Conservation (phyloP, 176 grass and related monocot genomes). For the Phyllostachys edulis region DNA sequence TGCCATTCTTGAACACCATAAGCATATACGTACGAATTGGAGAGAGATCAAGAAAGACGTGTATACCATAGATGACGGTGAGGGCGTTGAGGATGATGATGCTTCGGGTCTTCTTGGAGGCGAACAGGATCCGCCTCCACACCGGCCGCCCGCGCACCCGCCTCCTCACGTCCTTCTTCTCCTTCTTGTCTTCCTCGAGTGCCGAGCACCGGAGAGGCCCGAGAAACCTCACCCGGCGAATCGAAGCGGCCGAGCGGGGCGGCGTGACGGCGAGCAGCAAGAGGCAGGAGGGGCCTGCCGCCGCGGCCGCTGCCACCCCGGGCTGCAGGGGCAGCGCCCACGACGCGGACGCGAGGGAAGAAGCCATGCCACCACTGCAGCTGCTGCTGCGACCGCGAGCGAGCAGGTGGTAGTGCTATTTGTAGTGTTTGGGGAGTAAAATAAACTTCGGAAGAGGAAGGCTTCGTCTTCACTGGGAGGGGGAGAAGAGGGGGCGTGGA, state of each 20-base stretch:
- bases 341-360: constrained; percentile 37
- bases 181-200: background rate
- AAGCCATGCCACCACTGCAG: constrained; percentile 27
- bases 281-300: constrained; percentile 9
- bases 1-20: too few relatives aligned
- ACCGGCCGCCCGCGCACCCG: constrained; percentile 36
- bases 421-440: background rate
- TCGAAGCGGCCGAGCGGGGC: constrained; percentile 5
- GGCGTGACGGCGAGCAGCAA: constrained; percentile 29
- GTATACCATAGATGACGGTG: constrained; percentile 85
- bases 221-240: constrained; percentile 13
- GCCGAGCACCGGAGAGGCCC: constrained; percentile 26
- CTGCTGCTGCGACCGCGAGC: background rate
- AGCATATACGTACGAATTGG: background rate
- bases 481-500: background rate
- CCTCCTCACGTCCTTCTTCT: constrained; percentile 24
- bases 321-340: constrained; percentile 36
- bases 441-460: background rate
- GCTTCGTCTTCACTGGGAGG: background rate
- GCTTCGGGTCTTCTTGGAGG: constrained; percentile 93
- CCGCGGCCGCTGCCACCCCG: constrained; percentile 1
- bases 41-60: background rate
- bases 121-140: constrained; percentile 87
- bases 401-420: background rate
- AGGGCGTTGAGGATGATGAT: constrained; percentile 92